Evolutionary conservation across 2,329 filamentous ascomycete genomes (phyloP), one percentile per base, ranked within the genome.

Genomic region (Salinomyces thailandicus): DNA sequence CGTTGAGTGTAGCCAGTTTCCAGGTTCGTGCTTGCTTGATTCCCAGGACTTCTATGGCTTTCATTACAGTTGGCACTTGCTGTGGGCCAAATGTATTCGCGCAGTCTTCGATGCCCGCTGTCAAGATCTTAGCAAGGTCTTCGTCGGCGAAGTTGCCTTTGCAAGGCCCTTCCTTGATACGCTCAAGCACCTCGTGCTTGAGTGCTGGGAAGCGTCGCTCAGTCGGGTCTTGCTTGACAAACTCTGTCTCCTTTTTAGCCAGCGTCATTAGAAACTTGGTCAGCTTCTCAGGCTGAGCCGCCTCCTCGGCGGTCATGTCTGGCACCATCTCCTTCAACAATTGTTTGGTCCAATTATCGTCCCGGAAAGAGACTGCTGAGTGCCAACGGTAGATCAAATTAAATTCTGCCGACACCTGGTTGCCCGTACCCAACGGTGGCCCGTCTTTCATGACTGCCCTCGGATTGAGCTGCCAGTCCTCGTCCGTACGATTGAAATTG

Each of bases 1-100:
- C 76, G 46, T 81, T 81, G 26, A 80, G 56, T 0, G 73, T 73
- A 1, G 69, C 72, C 8, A 77, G 57, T 36, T 75, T 68, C 75
- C 75, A 79, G 24, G 70, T 69, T 26, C 76, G 70, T 5, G 69
- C 72, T 45, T 79, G 76, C 13, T 68, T 63, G 34, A 79, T 79
- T 6, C 75, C 75, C 2, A 78, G 63, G 2, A 77, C 64, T 53
- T 80, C 77, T n/a, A 80, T 67, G 1, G 67, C 62, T 47, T 69
- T 73, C 49, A 81, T 68, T 1, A 70, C 66, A 27, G 65, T 66
- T 4, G 76, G 75, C 1, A 79, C 67, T 49, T 72, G 74, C 11
- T 67, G 66, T 2, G 75, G 69, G 1, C 76, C 76, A 45, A 77
- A 78, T 5, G 65, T 62, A 20, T 73, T 73, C 2, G 73, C 72